A percentile compares a stretch with the other conserved stretches of the same genome.
Evolutionary conservation across 23 red algal genomes (phyloP).

Genomic region (Gracilaria domingensis): DNA sequence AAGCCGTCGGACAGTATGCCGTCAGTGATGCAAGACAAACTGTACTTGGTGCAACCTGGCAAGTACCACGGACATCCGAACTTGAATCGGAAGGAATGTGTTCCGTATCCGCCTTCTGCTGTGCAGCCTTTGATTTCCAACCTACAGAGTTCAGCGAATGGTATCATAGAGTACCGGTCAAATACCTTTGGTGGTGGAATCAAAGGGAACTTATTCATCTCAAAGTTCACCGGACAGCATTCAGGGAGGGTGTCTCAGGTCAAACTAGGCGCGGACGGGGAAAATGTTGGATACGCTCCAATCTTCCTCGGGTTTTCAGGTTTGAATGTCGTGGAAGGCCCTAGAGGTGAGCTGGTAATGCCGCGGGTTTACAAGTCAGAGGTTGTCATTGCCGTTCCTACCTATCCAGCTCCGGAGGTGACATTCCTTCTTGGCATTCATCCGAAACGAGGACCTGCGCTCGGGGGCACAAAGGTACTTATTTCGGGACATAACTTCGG

Average conservation of each 20-base stretch:
- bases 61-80: constrained; percentile 80
- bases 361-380: constrained; percentile 64
- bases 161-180: constrained; percentile 68
- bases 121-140: constrained; percentile 57
- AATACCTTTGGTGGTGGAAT: constrained; percentile 75
- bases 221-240: constrained; percentile 64
- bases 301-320: constrained; percentile 66
- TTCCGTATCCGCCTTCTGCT: constrained; percentile 49
- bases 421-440: constrained; percentile 75
- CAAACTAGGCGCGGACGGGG: constrained; percentile 49
- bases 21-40: constrained; percentile 36
- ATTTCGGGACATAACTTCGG: constrained; percentile 76
- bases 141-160: constrained; percentile 65
- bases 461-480: constrained; percentile 57
- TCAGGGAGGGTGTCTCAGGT: constrained; percentile 50
- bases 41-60: constrained; percentile 51
- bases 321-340: constrained; percentile 56
- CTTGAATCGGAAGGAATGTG: constrained; percentile 72
- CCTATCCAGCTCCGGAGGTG: constrained; percentile 45
- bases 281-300: constrained; percentile 50
- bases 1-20: constrained; percentile 58
- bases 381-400: constrained; percentile 37
- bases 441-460: constrained; percentile 63
- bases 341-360: constrained; percentile 66
- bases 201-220: constrained; percentile 71